phyloP scores from a whole-genome alignment of 495 filamentous ascomycete species.

The Penicillium angulare region DNA sequence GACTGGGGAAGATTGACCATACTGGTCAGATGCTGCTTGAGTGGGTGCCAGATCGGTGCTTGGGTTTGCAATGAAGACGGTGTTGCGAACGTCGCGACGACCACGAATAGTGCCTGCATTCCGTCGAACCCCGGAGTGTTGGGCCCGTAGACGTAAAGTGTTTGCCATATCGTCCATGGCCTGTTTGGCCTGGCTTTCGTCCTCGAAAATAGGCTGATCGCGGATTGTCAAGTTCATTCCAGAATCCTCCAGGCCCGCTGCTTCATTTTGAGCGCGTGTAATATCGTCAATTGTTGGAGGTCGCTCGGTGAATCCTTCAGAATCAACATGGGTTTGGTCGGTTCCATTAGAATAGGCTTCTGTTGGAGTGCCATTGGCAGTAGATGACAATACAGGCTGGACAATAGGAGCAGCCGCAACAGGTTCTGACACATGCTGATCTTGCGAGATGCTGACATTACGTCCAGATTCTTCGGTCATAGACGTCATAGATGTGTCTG shows the following conservation, averaged over 20 bases:
- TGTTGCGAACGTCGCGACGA: conserved; percentile 86
- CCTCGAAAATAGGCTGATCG: conserved; percentile 89
- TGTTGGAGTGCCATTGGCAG: conserved; percentile 33
- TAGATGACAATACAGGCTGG: conserved; percentile 14
- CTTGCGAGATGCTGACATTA: conserved; percentile 32
- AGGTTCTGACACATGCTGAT: conserved; percentile 19
- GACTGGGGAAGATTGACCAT: conserved; percentile 36
- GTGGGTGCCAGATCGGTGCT: conserved; percentile 14
- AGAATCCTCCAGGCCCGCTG: conserved; percentile 63
- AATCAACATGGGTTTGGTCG: conserved; percentile 48
- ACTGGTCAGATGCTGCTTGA: conserved; percentile 11
- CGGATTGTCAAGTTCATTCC: conserved; percentile 89
- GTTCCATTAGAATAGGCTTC: conserved; percentile 17
- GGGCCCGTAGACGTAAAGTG: conserved; percentile 64
- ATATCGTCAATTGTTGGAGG: conserved; percentile 73
- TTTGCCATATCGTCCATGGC: conserved; percentile 91
- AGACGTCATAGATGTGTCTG: conserved; percentile 36
- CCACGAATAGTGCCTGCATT: conserved; percentile 80
- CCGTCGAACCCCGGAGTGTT: conserved; percentile 56
- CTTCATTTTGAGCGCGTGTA: conserved; percentile 77
- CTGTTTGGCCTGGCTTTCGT: conserved; percentile 82
- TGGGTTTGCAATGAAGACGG: conserved; percentile 68
- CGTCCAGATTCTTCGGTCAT: conserved; percentile 33
- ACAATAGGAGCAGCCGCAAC: conserved; percentile 22
- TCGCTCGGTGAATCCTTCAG: conserved; percentile 67